Evolutionary conservation across 164 flowering plant species (phyloP), one percentile per base, ranked within the genome.

Genomic region (Umbellularia californica): DNA sequence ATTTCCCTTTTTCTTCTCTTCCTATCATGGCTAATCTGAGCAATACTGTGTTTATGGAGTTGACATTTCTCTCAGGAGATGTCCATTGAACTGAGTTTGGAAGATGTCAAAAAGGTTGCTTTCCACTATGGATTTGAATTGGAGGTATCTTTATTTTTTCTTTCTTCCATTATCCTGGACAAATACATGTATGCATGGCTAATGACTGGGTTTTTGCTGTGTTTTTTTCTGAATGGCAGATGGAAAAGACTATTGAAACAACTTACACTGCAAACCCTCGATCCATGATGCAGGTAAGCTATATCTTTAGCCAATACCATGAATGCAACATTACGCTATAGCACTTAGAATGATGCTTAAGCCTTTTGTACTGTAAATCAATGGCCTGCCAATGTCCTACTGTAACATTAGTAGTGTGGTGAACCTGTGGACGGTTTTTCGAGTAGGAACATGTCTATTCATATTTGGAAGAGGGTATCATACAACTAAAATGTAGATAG

Each of bases 1-100:
- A 22, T 13, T 25, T 68, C 62, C 52, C 69, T n/a, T 67, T 55
- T 27, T 67, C 27, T 28, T 35, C 47, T 41, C 20, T 64, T 64
- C 15, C 50, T 24, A 20, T 60, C 47, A 41, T 28, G 27, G 25
- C 70, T 13, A 17, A 15, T 28, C 20, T 25, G 15, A 27, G 27
- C 25, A 58, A 24, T 20, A 30, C 33, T 0, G 5, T 17, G 24
- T 33, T 66, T 50, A 74, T 72, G 58, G 27, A 25, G 27, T 27
- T n/a, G 58, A 22, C 7, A 15, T 58, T 22, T 70, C n/a, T 72
- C 74, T 62, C 72, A 90, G 97, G 97, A 96, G 71, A 92, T 96
- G 97, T 94, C 99, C 64, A 83, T 96, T 76, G 99, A 96, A 81
- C 83, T 91, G 27, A 94, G 99, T 82, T 83, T 96, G 87, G 99